Percentiles rank a stretch among this genome's conserved stretches.
Evolutionary conservation across 2,329 filamentous ascomycete species (phyloP).

Genomic region (Alternaria solani): DNA sequence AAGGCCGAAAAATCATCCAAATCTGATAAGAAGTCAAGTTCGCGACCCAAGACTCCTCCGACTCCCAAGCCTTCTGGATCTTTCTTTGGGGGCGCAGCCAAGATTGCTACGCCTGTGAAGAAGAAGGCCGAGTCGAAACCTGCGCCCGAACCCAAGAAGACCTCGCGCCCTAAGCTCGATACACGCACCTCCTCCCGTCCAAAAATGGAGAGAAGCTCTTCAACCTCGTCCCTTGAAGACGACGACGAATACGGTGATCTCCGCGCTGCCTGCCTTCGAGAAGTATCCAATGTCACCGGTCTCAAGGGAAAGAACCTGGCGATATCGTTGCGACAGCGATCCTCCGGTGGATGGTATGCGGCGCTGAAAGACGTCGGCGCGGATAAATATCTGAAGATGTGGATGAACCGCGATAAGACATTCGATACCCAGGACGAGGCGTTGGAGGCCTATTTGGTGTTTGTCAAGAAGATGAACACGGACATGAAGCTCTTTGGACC

Average conservation of each 20-base stretch:
- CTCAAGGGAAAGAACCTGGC: slow-evolving; percentile 34
- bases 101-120: neutral
- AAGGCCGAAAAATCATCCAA: slow-evolving; percentile 13
- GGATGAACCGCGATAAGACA: slow-evolving; percentile 40
- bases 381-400: slow-evolving; percentile 43
- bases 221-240: slow-evolving; percentile 9
- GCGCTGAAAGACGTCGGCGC: slow-evolving; percentile 36
- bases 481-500: slow-evolving; percentile 34
- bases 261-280: slow-evolving; percentile 18
- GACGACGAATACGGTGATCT: slow-evolving; percentile 11
- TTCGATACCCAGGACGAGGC: slow-evolving; percentile 32
- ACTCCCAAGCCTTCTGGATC: slow-evolving; percentile 8
- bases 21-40: slow-evolving; percentile 7
- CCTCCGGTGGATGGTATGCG: slow-evolving; percentile 34
- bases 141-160: slow-evolving; percentile 4
- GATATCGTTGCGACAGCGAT: slow-evolving; percentile 32
- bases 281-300: slow-evolving; percentile 29
- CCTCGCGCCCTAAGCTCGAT: slow-evolving; percentile 9
- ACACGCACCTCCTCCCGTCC: slow-evolving; percentile 13
- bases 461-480: slow-evolving; percentile 34
- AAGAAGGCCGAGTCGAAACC: slow-evolving; percentile 15
- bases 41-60: slow-evolving; percentile 19
- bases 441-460: slow-evolving; percentile 36
- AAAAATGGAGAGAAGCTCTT: slow-evolving; percentile 12
- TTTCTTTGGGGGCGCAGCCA: slow-evolving; percentile 4